Evolutionary conservation across 2,329 filamentous ascomycete species (phyloP), one percentile per base, ranked within the genome.

Genomic region (Monosporascus sp.): DNA sequence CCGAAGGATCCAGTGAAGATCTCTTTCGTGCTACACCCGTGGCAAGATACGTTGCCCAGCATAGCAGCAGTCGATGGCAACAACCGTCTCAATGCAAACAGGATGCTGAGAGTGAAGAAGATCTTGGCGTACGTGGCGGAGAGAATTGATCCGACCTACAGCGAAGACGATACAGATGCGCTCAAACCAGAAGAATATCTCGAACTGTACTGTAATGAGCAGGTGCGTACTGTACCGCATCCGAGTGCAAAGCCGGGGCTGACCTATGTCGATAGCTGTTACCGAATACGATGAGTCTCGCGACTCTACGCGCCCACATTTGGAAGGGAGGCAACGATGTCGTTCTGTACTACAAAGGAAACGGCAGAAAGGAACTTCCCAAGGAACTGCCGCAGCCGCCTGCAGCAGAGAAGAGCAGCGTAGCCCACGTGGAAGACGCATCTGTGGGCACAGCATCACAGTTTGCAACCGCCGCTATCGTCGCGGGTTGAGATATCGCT

Each of bases 291-390:
- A 97, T 96, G 87, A 97, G 88, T 37, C 81, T 99, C n/a, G 90
- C 91, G 5, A 97, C 92, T 0, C 85, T 99, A 44, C 86, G 93
- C 35, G 87, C 91, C 2, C 91, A 96, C 66, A 79, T 97, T 51
- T 99, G 94, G 94, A 90, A 95, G 64, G 90, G 89, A 44, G 90
- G 90, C n/a, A 92, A 88, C 63, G 94, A 99, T 71, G 88, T 99
- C 59, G 74, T 96, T 50, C 77, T 99, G 49, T 83, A 90, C 65
- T 99, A 99, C 77, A 95, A 92, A 67, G 80, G 88, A 50, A 99
- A 97, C 63, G 92, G 91, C n/a, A 85, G 83, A 65, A 93, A 90
- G 71, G 77, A 81, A 55, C 75, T 84, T 50, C 71, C 71, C 5
- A 70, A 71, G 47, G 70, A 68, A 49, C 61, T 66, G 3, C 60